These are phyloP conservation scores for Mucor plumbeus DNA, from an alignment of 371 early-diverging fungal genomes.

Conservation along the genomic window DNA sequence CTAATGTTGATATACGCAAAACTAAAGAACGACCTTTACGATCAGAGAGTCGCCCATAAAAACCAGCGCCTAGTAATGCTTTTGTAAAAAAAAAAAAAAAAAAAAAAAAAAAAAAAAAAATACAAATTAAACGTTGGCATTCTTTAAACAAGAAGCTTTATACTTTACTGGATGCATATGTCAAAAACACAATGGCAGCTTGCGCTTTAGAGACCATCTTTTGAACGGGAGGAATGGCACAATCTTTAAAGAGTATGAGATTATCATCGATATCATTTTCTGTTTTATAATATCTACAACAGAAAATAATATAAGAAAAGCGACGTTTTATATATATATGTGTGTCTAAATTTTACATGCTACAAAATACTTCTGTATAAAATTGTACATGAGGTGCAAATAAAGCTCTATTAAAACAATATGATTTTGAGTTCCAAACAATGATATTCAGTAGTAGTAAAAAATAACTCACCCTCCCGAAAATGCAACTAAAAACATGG, in stretches of 20 bases:
- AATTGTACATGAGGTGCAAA: slow-evolving; percentile 43
- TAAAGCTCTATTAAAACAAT: slow-evolving; percentile 25
- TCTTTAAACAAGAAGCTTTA: background rate
- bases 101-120: slow-evolving; percentile 9
- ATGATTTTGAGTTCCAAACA: too few relatives aligned
- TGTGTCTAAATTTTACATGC: slow-evolving; percentile 26
- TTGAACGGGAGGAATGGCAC: slow-evolving; percentile 53
- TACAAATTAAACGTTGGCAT: too few relatives aligned
- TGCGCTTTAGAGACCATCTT: slow-evolving; percentile 38
- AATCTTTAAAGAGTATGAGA: slow-evolving; percentile 39
- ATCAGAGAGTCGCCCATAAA: slow-evolving; percentile 52
- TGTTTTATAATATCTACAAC: background rate
- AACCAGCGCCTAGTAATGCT: slow-evolving; percentile 45
- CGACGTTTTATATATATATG: too few relatives aligned
- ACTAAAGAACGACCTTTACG: slow-evolving; percentile 42
- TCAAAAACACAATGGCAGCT: slow-evolving; percentile 38
- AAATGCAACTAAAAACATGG: slow-evolving; percentile 28
- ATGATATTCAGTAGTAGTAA: background rate
- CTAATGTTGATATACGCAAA: slow-evolving; percentile 30
- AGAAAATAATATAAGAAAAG: too few relatives aligned
- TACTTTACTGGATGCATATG: slow-evolving; percentile 35
- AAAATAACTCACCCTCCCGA: slow-evolving; percentile 25
- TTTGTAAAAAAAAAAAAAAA: background rate
- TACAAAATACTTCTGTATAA: slow-evolving; percentile 46
- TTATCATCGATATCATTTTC: slow-evolving; percentile 24